Evolutionary conservation across 2,329 filamentous ascomycete species (phyloP).

Genomic region (Stagonosporopsis rhizophila): DNA sequence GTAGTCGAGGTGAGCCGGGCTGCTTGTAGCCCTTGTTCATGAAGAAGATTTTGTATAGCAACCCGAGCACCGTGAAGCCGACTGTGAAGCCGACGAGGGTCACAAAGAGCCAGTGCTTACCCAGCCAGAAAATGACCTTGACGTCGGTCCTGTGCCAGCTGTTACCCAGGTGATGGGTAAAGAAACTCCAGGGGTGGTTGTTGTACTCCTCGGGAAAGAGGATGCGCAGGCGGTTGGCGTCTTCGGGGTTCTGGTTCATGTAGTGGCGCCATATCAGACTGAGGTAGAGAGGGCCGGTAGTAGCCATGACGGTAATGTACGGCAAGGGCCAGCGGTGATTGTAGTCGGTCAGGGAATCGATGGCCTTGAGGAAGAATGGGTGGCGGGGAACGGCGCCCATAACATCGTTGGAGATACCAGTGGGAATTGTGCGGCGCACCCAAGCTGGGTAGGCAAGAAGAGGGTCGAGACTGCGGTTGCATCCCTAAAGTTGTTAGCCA

Average conservation of each 20-base stretch:
- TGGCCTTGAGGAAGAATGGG: conserved; percentile 75
- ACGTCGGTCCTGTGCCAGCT: conserved; percentile 72
- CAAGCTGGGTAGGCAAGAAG: conserved; percentile 73
- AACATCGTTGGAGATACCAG: conserved; percentile 81
- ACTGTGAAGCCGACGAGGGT: conserved; percentile 62
- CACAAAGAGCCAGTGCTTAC: conserved; percentile 61
- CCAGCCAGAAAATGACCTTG: conserved; percentile 70
- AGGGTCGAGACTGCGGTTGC: conserved; percentile 71
- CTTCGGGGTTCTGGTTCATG: conserved; percentile 59
- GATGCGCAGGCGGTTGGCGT: conserved; percentile 66
- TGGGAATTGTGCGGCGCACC: conserved; percentile 74
- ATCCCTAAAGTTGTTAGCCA: conserved; percentile 59
- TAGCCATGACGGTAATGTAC: conserved; percentile 82
- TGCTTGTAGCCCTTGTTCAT: conserved; percentile 35
- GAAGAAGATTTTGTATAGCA: conserved; percentile 61
- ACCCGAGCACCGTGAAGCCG: conserved; percentile 59
- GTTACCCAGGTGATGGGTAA: conserved; percentile 69
- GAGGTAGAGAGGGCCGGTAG: conserved; percentile 77
- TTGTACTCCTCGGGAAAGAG: conserved; percentile 76
- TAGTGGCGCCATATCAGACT: conserved; percentile 80
- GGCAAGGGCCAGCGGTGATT: conserved; percentile 72
- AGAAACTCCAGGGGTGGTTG: conserved; percentile 73
- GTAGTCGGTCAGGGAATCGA: conserved; percentile 71
- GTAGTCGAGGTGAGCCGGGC: conserved; percentile 24
- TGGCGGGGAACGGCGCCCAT: conserved; percentile 77